A percentile compares a stretch with the other conserved stretches of the same genome.
These are phyloP conservation scores for Calonectria pauciramosa DNA, from an alignment of 2,329 filamentous ascomycete species.

Conservation along the genomic window DNA sequence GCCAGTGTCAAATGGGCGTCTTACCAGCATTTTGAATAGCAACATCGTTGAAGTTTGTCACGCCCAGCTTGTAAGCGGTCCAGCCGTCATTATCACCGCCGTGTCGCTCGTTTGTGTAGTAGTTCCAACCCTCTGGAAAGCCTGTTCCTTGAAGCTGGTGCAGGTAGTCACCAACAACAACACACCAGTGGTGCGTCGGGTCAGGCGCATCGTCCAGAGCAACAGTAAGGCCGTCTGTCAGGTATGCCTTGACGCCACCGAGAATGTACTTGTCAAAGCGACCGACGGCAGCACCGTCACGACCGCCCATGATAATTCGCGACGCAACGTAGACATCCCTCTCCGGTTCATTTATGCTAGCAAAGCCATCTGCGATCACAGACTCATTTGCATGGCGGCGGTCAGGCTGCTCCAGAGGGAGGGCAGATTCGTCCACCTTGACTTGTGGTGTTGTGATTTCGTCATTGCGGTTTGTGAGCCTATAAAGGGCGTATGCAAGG, in stretches of 20 bases:
- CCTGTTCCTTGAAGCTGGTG: conserved; percentile 10
- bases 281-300: background rate
- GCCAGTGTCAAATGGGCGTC: background rate
- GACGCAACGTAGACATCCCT: conserved; percentile 15
- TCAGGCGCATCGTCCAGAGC: background rate
- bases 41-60: conserved; percentile 15
- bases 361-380: background rate
- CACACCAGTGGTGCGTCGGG: conserved; percentile 14
- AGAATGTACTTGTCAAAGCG: conserved; percentile 6
- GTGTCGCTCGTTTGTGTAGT: conserved; percentile 10
- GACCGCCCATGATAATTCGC: conserved; percentile 6
- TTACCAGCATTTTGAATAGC: conserved; percentile 15
- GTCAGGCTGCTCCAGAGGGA: background rate
- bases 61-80: conserved; percentile 12
- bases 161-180: conserved; percentile 8
- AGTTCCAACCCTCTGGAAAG: background rate
- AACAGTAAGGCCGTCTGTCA: background rate
- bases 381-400: background rate
- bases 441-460: background rate
- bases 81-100: background rate
- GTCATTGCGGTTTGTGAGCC: conserved; percentile 15
- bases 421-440: background rate
- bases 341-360: background rate
- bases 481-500: conserved; percentile 10
- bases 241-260: background rate